A percentile compares a stretch with the other conserved stretches of the same genome.
Conservation (phyloP, 2,329 filamentous ascomycete species). For the Epichloe baconii region DNA sequence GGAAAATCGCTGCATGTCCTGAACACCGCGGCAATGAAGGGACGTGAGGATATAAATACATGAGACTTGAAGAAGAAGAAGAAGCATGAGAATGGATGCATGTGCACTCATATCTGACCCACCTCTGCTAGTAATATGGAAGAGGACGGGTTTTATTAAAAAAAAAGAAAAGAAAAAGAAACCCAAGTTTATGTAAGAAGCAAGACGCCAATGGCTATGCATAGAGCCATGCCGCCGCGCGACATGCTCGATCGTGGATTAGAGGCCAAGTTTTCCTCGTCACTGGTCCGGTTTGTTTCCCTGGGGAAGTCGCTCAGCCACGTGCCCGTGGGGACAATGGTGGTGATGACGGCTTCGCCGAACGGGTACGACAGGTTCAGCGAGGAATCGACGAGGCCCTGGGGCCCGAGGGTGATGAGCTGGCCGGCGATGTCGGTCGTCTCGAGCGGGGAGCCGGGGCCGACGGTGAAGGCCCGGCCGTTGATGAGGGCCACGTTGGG, state of each 20-base stretch:
- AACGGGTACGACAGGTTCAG: conserved; percentile 33
- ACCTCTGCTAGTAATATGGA: no score
- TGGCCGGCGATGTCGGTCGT: conserved; percentile 36
- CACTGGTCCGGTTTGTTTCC: conserved; percentile 14
- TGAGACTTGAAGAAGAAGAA: no score
- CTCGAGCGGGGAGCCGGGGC: conserved; percentile 26
- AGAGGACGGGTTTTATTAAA: no score
- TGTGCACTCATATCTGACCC: no score
- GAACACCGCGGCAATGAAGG: no score
- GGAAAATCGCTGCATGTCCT: no score
- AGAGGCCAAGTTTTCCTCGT: conserved; percentile 12
- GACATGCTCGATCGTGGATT: conserved; percentile 7
- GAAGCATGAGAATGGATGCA: no score
- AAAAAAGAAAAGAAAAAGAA: background rate
- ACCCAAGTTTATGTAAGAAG: conserved; percentile 14
- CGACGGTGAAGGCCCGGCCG: conserved; percentile 37
- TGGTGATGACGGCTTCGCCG: conserved; percentile 28
- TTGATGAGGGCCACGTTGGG: conserved; percentile 35
- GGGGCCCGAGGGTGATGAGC: conserved; percentile 35
- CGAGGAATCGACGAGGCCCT: conserved; percentile 32
- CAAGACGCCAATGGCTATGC: conserved; percentile 29
- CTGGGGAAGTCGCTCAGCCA: conserved; percentile 10
- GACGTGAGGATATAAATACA: no score
- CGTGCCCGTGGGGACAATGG: conserved; percentile 22
- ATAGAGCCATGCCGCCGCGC: conserved; percentile 13